Percentiles rank a stretch among this genome's conserved stretches.
Evolutionary conservation across 2,329 filamentous ascomycete species (phyloP).

Genomic region (Golovinomyces cichoracearum): DNA sequence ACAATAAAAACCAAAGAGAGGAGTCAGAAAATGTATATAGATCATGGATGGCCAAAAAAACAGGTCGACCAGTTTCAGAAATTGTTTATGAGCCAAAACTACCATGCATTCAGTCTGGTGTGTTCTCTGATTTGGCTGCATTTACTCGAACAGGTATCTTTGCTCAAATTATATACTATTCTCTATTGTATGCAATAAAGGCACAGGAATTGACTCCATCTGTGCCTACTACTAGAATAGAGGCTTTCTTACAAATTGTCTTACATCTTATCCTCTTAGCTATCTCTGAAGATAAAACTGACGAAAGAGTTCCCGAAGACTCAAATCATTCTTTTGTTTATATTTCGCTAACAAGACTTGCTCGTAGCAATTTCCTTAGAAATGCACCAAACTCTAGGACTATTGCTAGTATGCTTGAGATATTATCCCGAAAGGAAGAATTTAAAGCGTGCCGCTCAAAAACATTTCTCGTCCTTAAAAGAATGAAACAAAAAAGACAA

Average conservation of each 20-base stretch:
- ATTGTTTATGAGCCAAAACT: constrained; percentile 80
- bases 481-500: constrained; percentile 63
- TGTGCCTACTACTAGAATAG: constrained; percentile 58
- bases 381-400: constrained; percentile 31
- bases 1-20: constrained; percentile 88
- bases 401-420: constrained; percentile 36
- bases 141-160: constrained; percentile 75
- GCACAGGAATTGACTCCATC: constrained; percentile 41
- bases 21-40: constrained; percentile 80
- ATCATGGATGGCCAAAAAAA: constrained; percentile 65
- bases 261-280: constrained; percentile 70
- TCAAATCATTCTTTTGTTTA: constrained; percentile 41
- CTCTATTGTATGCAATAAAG: constrained; percentile 54
- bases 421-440: constrained; percentile 39
- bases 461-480: constrained; percentile 56
- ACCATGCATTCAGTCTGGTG: constrained; percentile 45
- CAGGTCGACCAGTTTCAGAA: constrained; percentile 52
- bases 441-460: constrained; percentile 67
- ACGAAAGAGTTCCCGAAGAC: constrained; percentile 24
- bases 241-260: constrained; percentile 77
- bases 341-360: constrained; percentile 38
- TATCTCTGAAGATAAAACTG: constrained; percentile 50
- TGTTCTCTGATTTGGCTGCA: constrained; percentile 47
- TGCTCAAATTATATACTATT: constrained; percentile 70
- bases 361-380: constrained; percentile 33